Evolutionary conservation across 768 basidiomycete genomes (phyloP).

Genomic region (Amanita rubescens): DNA sequence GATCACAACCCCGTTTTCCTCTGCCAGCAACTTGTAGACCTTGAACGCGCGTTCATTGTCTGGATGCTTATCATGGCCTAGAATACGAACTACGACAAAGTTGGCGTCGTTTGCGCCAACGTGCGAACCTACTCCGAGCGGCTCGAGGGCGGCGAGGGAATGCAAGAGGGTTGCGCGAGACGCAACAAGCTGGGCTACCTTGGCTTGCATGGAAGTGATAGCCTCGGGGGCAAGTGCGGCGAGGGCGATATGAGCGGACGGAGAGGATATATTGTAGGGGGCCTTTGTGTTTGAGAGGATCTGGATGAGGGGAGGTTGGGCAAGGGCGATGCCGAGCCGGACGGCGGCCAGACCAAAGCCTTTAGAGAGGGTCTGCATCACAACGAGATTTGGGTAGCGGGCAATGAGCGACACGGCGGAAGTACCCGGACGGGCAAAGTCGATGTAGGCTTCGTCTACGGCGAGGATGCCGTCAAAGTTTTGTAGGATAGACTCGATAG

Average conservation of each 20-base stretch:
- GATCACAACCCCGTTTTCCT: slow-evolving; percentile 82
- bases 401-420: slow-evolving; percentile 67
- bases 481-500: slow-evolving; percentile 64
- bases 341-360: slow-evolving; percentile 95
- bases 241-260: slow-evolving; percentile 76
- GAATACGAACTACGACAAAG: slow-evolving; percentile 78
- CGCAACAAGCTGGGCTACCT: slow-evolving; percentile 48
- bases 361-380: slow-evolving; percentile 97
- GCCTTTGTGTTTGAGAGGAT: slow-evolving; percentile 93
- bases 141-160: slow-evolving; percentile 37
- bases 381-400: slow-evolving; percentile 82
- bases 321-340: slow-evolving; percentile 87
- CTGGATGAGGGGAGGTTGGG: slow-evolving; percentile 85
- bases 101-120: slow-evolving; percentile 88
- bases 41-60: slow-evolving; percentile 55
- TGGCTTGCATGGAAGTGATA: slow-evolving; percentile 54
- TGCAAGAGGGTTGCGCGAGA: slow-evolving; percentile 52
- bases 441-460: slow-evolving; percentile 97
- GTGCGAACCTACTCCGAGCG: slow-evolving; percentile 52
- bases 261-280: slow-evolving; percentile 93
- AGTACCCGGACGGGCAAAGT: slow-evolving; percentile 62
- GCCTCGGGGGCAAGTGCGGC: slow-evolving; percentile 68
- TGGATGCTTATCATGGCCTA: slow-evolving; percentile 38
- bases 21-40: slow-evolving; percentile 80
- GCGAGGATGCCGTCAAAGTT: slow-evolving; percentile 91